Evolutionary conservation across 2,329 filamentous ascomycete genomes (phyloP), one percentile per base, ranked within the genome.

Genomic region (Myriosclerotinia curreyana): DNA sequence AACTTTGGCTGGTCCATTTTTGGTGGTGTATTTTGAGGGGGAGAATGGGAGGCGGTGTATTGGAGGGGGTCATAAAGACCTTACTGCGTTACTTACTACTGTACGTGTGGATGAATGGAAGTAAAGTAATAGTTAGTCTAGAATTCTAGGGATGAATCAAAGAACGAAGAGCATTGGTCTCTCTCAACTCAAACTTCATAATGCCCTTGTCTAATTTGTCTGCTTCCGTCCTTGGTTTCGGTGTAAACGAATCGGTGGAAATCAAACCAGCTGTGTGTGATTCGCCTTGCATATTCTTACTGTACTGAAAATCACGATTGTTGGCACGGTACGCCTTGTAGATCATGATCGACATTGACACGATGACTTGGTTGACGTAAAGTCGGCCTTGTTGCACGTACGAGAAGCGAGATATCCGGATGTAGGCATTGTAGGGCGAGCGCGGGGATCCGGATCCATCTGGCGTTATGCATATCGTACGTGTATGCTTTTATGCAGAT

Each of bases 1-100:
- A 48, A 48, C 20, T 58, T 58, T 58, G 55, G 55, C 55, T 48
- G 55, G 55, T 2, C 55, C 55, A 58, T 36, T 36, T 58, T 36
- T 48, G 25, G 55, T 48, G 55, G 42, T 58, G 31, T 48, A 48
- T 58, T 48, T 25, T 4, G 28, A 28, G 17, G 15, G 5, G 40
- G 11, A 20, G n/a, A 2, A 22, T n/a, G 20, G 20, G 44, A 25
- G 36, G 28, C 14, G 42, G 31, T 58, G 38, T 36, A 42, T 55
- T 42, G 38, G 52, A 42, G n/a, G 42, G 38, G 42, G 4, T 12
- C 17, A 22, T 22, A n/a, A 48, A 17, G 42, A 12, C 31, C 48
- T 58, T 25, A 36, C 42, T 58, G 28, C 28, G 31, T 34, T 31
- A 31, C 28, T 15, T 58, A 48, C 54, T 58, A 58, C 54, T 36